Conservation (phyloP, 169 alveolate species). For the Plasmodium adleri region DNA sequence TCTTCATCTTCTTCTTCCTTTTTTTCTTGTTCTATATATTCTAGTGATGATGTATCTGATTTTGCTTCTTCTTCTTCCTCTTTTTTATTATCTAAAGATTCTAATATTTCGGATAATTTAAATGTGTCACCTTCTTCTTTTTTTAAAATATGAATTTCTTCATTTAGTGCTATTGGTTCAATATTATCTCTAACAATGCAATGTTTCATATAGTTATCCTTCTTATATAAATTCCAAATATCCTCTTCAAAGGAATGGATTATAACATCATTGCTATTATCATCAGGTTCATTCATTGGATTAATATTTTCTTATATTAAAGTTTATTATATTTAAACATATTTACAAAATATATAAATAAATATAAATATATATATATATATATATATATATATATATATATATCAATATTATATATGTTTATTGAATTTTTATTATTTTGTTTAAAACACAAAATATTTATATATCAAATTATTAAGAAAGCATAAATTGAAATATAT, state of each 20-base stretch:
- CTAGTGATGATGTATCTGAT: slow-evolving; percentile 26
- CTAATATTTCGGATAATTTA: slow-evolving; percentile 55
- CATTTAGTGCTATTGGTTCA: slow-evolving; percentile 70
- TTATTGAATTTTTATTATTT: too few species aligned
- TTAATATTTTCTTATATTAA: too few species aligned
- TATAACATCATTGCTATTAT: not conserved
- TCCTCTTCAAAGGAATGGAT: slow-evolving; percentile 22
- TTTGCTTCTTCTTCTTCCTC: slow-evolving; percentile 18
- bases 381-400: too few species aligned
- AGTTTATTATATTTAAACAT: too few species aligned
- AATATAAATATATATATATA: too few species aligned
- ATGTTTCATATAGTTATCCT: slow-evolving; percentile 71
- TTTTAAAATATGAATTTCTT: slow-evolving; percentile 66
- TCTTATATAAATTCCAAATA: slow-evolving; percentile 25
- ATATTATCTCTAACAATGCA: slow-evolving; percentile 45
- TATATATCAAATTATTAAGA: too few species aligned
- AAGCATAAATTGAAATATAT: too few species aligned
- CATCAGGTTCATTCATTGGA: not conserved
- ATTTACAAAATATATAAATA: too few species aligned
- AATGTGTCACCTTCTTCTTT: slow-evolving; percentile 34
- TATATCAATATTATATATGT: too few species aligned
- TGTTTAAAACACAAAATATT: too few species aligned
- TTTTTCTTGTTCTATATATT: slow-evolving; percentile 30
- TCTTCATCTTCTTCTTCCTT: slow-evolving; percentile 15
- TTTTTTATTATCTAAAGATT: slow-evolving; percentile 50